Evolutionary conservation across 148 eudicot genomes (phyloP).

Genomic region (Camellia japonica): DNA sequence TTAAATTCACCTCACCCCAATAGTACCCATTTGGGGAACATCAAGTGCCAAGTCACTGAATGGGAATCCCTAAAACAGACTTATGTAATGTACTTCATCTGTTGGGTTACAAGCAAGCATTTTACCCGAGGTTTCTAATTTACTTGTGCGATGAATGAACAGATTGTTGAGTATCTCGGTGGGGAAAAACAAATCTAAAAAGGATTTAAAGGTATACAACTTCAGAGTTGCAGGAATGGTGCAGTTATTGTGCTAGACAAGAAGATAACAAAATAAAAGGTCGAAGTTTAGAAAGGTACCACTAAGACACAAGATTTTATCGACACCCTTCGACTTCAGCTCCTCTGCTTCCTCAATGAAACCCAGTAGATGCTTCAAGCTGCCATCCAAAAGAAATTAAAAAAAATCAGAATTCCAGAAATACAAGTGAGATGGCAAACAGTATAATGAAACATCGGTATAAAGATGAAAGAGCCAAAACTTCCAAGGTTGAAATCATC

Average conservation of each 20-base stretch:
- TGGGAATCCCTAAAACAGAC: no score
- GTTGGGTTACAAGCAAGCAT: no score
- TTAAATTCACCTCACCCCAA: no score
- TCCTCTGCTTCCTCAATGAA: slow-evolving; percentile 32
- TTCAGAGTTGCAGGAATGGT: not conserved
- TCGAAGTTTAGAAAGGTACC: slow-evolving; percentile 13
- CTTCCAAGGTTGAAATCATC: not conserved
- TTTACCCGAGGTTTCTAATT: no score
- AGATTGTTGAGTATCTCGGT: no score
- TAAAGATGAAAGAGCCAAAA: not conserved
- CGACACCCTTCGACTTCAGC: slow-evolving; percentile 29
- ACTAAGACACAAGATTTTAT: slow-evolving; percentile 26
- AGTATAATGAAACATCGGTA: not conserved
- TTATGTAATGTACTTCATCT: no score
- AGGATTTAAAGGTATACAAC: not conserved
- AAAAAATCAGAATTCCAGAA: not conserved
- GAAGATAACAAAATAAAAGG: not conserved
- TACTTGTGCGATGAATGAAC: no score
- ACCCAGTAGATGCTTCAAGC: slow-evolving; percentile 29
- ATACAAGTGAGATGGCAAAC: not conserved
- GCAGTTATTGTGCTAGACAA: not conserved
- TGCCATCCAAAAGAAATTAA: slow-evolving; percentile 6
- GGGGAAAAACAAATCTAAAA: not conserved
- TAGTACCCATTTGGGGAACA: no score
- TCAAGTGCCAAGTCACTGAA: no score